phyloP scores from a whole-genome alignment of 2,329 filamentous ascomycete genomes.

The Aspergillus sp. region DNA sequence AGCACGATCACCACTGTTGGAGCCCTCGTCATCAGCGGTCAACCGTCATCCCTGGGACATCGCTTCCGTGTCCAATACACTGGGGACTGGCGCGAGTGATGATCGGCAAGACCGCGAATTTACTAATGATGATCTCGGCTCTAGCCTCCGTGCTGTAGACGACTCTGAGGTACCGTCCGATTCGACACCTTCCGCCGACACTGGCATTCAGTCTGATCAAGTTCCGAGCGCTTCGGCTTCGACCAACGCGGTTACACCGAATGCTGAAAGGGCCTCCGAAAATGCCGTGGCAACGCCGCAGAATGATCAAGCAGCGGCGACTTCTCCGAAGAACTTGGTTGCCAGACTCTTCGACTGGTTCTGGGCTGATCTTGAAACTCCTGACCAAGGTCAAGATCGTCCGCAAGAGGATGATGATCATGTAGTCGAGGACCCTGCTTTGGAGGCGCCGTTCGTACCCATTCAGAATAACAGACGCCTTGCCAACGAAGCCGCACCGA shows the following conservation, averaged over 20 bases:
- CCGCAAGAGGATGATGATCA: slow-evolving; percentile 59
- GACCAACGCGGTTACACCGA: neutral
- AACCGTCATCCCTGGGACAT: slow-evolving; percentile 8
- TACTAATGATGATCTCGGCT: neutral
- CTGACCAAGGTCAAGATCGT: slow-evolving; percentile 39
- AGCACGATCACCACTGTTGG: neutral
- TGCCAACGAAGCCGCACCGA: slow-evolving; percentile 31
- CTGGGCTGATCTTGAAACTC: slow-evolving; percentile 44
- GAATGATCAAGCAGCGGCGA: slow-evolving; percentile 13
- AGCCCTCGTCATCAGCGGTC: neutral
- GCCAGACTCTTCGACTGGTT: slow-evolving; percentile 45
- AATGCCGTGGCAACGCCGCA: slow-evolving; percentile 5
- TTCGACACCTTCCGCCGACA: neutral
- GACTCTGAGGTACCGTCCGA: neutral
- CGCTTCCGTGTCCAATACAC: neutral
- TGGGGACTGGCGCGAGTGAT: neutral
- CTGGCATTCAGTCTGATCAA: neutral
- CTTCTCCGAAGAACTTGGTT: slow-evolving; percentile 22
- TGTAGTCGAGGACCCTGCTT: slow-evolving; percentile 59
- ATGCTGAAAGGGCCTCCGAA: slow-evolving; percentile 1
- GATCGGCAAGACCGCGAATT: neutral
- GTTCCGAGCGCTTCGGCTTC: neutral
- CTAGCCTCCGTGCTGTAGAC: neutral
- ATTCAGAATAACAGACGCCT: slow-evolving; percentile 49
- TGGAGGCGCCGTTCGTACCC: slow-evolving; percentile 63